These are phyloP conservation scores for Flaveria robusta DNA, from an alignment of 129 eudicot genomes.

Conservation along the genomic window DNA sequence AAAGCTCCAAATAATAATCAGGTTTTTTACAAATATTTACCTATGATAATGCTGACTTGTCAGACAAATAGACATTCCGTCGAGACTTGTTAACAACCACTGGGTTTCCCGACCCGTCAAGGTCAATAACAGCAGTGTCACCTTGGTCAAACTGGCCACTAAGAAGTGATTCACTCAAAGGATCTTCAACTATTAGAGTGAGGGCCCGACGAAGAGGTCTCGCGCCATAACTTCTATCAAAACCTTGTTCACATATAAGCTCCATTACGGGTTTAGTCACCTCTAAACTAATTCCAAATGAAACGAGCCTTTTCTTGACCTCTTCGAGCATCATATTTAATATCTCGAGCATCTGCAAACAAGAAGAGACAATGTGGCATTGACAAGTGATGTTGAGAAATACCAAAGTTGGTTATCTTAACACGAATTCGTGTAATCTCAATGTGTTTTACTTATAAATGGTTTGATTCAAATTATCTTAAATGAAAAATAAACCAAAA, in stretches of 20 bases:
- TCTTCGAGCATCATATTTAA: slow-evolving; percentile 73
- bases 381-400: slow-evolving; percentile 9
- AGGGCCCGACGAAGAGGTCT: slow-evolving; percentile 87
- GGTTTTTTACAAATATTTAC: slow-evolving; percentile 30
- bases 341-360: slow-evolving; percentile 75
- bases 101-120: slow-evolving; percentile 79
- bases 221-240: slow-evolving; percentile 79
- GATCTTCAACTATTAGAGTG: slow-evolving; percentile 68
- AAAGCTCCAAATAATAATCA: slow-evolving; percentile 6
- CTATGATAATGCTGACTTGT: slow-evolving; percentile 54
- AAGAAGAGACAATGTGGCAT: too few species aligned
- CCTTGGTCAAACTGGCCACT: slow-evolving; percentile 59
- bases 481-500: too few species aligned
- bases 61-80: slow-evolving; percentile 51
- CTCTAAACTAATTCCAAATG: slow-evolving; percentile 62
- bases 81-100: slow-evolving; percentile 55
- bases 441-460: neutral
- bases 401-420: neutral
- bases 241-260: slow-evolving; percentile 78
- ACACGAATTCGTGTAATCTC: neutral
- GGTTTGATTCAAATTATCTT: neutral
- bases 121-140: slow-evolving; percentile 58
- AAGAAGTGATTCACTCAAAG: slow-evolving; percentile 74
- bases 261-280: slow-evolving; percentile 69
- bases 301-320: slow-evolving; percentile 62